Evolutionary conservation across 2,329 filamentous ascomycete genomes (phyloP).

Genomic region (Didymella keratinophila): DNA sequence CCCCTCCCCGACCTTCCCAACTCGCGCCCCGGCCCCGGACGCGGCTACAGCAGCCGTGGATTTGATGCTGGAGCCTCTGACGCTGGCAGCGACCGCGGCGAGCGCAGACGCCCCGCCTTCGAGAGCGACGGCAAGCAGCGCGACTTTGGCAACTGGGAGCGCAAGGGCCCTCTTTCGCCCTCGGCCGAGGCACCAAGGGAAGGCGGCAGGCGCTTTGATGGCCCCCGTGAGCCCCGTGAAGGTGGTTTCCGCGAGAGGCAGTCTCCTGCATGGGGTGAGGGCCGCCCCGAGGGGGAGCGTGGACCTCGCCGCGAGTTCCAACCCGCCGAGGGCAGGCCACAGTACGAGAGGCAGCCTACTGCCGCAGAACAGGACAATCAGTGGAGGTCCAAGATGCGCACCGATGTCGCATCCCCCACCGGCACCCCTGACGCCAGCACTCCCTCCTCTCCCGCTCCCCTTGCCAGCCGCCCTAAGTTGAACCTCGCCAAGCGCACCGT

Average conservation of each 20-base stretch:
- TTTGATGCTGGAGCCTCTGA: constrained; percentile 61
- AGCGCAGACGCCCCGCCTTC: constrained; percentile 71
- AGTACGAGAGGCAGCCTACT: constrained; percentile 74
- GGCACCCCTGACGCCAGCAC: constrained; percentile 77
- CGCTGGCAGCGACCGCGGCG: constrained; percentile 68
- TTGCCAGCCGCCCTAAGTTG: constrained; percentile 76
- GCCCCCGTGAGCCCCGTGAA: constrained; percentile 52
- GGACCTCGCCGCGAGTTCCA: constrained; percentile 78
- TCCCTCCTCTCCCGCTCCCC: constrained; percentile 76
- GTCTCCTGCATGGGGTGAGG: constrained; percentile 80
- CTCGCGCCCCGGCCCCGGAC: constrained; percentile 62
- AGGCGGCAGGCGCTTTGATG: constrained; percentile 64
- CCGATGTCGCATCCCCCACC: constrained; percentile 74
- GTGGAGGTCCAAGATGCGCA: constrained; percentile 91
- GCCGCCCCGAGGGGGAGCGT: constrained; percentile 75
- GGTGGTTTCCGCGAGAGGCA: constrained; percentile 34
- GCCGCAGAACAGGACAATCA: constrained; percentile 92
- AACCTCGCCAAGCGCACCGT: constrained; percentile 93
- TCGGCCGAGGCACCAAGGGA: constrained; percentile 60
- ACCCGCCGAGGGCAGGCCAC: constrained; percentile 63
- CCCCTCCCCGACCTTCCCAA: constrained; percentile 78
- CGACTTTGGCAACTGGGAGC: constrained; percentile 91
- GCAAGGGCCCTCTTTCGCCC: constrained; percentile 88
- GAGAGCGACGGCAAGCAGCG: constrained; percentile 77
- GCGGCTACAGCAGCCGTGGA: constrained; percentile 55